Evolutionary conservation across 2,329 filamentous ascomycete genomes (phyloP).

Genomic region (Ophiocordyceps sinensis): DNA sequence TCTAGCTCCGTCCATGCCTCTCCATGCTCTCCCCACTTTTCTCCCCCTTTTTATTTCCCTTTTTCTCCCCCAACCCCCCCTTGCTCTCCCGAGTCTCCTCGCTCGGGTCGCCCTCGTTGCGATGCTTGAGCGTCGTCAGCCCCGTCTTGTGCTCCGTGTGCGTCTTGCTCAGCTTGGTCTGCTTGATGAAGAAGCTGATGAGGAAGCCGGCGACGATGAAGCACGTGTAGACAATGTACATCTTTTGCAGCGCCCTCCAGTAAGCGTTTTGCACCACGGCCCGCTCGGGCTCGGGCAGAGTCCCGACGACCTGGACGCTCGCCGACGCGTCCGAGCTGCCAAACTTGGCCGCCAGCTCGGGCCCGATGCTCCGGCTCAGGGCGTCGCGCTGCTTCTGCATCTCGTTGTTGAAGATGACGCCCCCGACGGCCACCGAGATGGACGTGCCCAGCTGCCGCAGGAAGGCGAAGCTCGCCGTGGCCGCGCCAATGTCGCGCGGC

Average conservation of each 20-base stretch:
- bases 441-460: constrained; percentile 54
- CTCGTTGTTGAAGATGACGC: constrained; percentile 66
- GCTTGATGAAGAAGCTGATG: constrained; percentile 31
- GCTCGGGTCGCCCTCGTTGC: constrained; percentile 2
- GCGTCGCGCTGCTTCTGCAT: constrained; percentile 42
- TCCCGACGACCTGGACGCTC: constrained; percentile 41
- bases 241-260: constrained; percentile 33
- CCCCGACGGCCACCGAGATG: constrained; percentile 56
- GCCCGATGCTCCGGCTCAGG: constrained; percentile 35
- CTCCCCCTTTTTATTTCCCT: too few relatives aligned
- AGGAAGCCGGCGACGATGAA: constrained; percentile 32
- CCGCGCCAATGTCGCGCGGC: constrained; percentile 50
- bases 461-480: constrained; percentile 53
- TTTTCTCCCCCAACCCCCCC: too few relatives aligned
- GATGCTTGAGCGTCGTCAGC: constrained; percentile 25
- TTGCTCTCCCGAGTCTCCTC: neutral
- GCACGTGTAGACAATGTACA: constrained; percentile 43
- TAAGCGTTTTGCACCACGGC: constrained; percentile 29
- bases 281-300: constrained; percentile 30
- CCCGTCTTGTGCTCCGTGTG: constrained; percentile 46
- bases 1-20: too few relatives aligned
- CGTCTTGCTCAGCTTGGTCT: constrained; percentile 36
- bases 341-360: constrained; percentile 33
- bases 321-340: constrained; percentile 46
- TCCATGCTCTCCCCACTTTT: too few relatives aligned